Evolutionary conservation across 768 basidiomycete species (phyloP), one percentile per base, ranked within the genome.

Genomic region (Mycena olivaceomarginata): DNA sequence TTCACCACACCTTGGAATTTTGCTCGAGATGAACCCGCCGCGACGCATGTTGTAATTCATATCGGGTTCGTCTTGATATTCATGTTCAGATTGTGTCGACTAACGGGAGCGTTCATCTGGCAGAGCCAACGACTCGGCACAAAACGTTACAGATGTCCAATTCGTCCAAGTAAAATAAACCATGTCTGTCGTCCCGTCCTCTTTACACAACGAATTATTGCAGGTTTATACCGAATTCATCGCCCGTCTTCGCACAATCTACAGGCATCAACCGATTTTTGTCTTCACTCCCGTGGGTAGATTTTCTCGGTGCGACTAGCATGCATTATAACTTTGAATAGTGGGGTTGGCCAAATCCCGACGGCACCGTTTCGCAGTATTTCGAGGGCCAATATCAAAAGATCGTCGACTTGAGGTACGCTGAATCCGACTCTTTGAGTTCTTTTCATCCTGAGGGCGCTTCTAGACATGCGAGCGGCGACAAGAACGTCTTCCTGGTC

Each of bases 1-100:
- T 92, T 85, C 82, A 92, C 91, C 5, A 92, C 92, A 1, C 88
- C 90, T 4, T 93, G 91, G 91, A 80, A 92, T 77, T 92, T 93
- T 79, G 74, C 81, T 5, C 84, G 86, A 4, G 91, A 93, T 76
- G 78, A 81, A 4, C 90, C 90, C 11, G 74, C 84, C 0, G 82
- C 91, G 7, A 91, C 91, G 2, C 90, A 92, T 74, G 81, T 92
- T 70, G 88, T 92, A 4, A 89, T 92, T n/a, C 90, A 92, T 79
- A 91, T 92, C 66, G 90, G 91, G 88, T 90, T 77, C 31, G 86
- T 75, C n/a, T 62, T 22, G 16, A 4, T 69, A 15, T 65, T 13
- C 41, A 11, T 62, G 22, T 39, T 53, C 43, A 16, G 20, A 41
- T 6, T 9, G 67, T 12, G 53, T 41, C 4, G 31, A 31, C 71